Evolutionary conservation across 768 basidiomycete genomes (phyloP).

Genomic region (Piloderma croceum): DNA sequence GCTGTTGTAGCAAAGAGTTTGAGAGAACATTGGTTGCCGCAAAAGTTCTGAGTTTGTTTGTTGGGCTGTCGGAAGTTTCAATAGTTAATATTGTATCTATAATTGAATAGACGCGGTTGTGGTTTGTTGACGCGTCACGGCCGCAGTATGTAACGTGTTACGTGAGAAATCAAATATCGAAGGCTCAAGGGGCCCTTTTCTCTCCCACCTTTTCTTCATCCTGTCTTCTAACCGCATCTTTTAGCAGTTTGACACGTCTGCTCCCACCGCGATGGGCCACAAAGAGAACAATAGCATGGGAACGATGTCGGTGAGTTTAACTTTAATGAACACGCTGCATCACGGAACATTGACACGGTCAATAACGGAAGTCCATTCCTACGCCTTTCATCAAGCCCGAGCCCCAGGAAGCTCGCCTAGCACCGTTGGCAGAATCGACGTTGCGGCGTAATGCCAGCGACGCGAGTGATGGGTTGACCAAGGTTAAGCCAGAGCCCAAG

Average conservation of each 20-base stretch:
- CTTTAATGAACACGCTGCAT: too few species aligned
- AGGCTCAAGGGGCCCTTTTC: neutral
- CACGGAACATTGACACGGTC: too few species aligned
- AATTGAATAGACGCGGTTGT: neutral
- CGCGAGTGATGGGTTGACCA: slow-evolving; percentile 1
- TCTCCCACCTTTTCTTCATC: too few species aligned
- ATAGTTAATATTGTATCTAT: slow-evolving; percentile 5
- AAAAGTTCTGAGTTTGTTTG: slow-evolving; percentile 37
- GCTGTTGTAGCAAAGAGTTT: slow-evolving; percentile 54
- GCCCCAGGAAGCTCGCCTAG: slow-evolving; percentile 20
- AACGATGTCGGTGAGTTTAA: neutral
- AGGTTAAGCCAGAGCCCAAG: slow-evolving; percentile 28
- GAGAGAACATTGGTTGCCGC: slow-evolving; percentile 62
- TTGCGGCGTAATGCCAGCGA: slow-evolving; percentile 1
- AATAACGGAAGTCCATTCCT: slow-evolving; percentile 8
- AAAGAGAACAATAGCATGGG: slow-evolving; percentile 12
- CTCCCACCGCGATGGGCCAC: too few species aligned
- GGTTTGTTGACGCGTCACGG: neutral
- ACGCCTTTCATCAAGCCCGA: slow-evolving; percentile 26
- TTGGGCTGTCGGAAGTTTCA: slow-evolving; percentile 3
- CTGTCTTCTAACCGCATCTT: too few species aligned
- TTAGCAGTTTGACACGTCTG: too few species aligned
- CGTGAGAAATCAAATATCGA: neutral
- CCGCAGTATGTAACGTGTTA: neutral
- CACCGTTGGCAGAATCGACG: slow-evolving; percentile 5